phyloP scores from a whole-genome alignment of 805 yeast species.

The Metschnikowia borealis region DNA sequence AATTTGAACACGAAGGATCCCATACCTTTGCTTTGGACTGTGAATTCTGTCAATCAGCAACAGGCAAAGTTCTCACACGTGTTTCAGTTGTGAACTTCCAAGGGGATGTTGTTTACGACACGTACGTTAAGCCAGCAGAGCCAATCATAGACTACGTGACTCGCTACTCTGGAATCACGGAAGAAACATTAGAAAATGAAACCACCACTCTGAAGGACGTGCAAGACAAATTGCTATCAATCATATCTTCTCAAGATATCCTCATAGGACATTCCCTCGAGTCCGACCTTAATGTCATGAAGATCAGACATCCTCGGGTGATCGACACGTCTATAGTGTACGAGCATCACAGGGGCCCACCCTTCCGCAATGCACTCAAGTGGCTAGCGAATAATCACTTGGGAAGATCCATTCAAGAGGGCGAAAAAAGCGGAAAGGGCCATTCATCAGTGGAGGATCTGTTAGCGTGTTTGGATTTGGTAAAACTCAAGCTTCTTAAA shows the following conservation, averaged over 20 bases:
- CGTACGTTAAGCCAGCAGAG: conserved; percentile 72
- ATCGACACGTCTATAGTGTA: conserved; percentile 77
- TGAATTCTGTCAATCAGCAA: conserved; percentile 76
- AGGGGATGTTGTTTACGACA: conserved; percentile 60
- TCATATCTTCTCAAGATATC: conserved; percentile 55
- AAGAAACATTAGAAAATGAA: conserved; percentile 56
- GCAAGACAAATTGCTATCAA: conserved; percentile 49
- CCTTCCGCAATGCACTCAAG: conserved; percentile 72
- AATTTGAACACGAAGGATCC: conserved; percentile 54
- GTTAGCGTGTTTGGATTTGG: conserved; percentile 69
- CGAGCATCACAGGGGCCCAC: conserved; percentile 82
- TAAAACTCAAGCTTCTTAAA: conserved; percentile 61
- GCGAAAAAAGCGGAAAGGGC: conserved; percentile 49
- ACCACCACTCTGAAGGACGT: conserved; percentile 64
- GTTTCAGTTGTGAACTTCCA: conserved; percentile 68
- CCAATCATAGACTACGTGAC: conserved; percentile 80
- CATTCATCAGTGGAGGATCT: conserved; percentile 91
- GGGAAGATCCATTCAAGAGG: conserved; percentile 58
- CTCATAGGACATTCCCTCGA: conserved; percentile 89
- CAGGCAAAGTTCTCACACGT: conserved; percentile 69
- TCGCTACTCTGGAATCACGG: conserved; percentile 81
- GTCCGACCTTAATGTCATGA: conserved; percentile 70
- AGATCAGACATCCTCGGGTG: conserved; percentile 65
- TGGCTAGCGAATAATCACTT: conserved; percentile 61
- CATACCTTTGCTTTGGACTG: conserved; percentile 83